Conservation (phyloP, 2,329 filamentous ascomycete species). For the Escovopsis sp. region DNA sequence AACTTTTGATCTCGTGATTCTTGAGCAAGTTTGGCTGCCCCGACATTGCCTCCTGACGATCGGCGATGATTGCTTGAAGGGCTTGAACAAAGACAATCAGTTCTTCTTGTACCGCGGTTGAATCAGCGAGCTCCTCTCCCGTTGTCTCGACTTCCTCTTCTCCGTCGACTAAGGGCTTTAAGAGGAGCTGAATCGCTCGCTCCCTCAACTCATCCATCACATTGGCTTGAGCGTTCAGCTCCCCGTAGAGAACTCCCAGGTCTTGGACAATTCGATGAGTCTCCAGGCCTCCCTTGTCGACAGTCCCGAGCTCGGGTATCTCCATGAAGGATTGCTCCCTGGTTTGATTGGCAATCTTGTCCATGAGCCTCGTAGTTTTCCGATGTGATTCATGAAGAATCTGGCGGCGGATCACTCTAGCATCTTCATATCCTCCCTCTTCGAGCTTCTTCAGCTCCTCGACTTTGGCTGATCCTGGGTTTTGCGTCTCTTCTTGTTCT, state of each 20-base stretch:
- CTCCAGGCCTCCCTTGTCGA: constrained; percentile 53
- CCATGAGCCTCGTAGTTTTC: constrained; percentile 39
- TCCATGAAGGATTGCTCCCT: constrained; percentile 40
- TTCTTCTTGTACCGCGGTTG: constrained; percentile 76
- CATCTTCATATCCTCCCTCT: constrained; percentile 57
- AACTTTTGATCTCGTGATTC: constrained; percentile 53
- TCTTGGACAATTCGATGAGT: constrained; percentile 50
- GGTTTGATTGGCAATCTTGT: constrained; percentile 39
- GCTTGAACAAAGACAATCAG: constrained; percentile 76
- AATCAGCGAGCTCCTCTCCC: constrained; percentile 81
- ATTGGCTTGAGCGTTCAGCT: constrained; percentile 58
- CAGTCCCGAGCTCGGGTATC: constrained; percentile 42
- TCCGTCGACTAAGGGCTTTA: constrained; percentile 67
- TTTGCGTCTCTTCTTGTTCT: constrained; percentile 47
- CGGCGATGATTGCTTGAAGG: constrained; percentile 59
- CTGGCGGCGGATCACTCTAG: constrained; percentile 64
- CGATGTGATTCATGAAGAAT: constrained; percentile 45
- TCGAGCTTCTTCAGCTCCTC: constrained; percentile 52
- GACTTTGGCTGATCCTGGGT: constrained; percentile 52
- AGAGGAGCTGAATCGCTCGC: constrained; percentile 54
- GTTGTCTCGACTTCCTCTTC: constrained; percentile 60
- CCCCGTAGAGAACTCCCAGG: constrained; percentile 47
- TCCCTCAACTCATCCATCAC: constrained; percentile 63
- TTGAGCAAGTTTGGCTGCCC: constrained; percentile 65
- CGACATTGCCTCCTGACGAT: constrained; percentile 62